Conservation (phyloP, 805 yeast genomes). For the Torulaspora microellipsoides region DNA sequence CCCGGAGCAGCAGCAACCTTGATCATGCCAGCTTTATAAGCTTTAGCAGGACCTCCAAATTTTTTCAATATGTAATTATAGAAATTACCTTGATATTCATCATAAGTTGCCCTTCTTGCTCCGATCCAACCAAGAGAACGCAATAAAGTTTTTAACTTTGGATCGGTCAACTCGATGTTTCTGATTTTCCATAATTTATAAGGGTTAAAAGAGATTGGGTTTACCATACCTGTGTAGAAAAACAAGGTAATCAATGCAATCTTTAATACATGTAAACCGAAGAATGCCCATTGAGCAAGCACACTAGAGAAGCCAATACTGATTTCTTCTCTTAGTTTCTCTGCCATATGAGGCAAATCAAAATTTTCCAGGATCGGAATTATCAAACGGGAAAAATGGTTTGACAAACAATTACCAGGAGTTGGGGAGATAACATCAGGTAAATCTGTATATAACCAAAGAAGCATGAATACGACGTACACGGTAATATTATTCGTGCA, state of each 20-base stretch:
- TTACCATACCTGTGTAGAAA: conserved; percentile 66
- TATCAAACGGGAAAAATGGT: conserved; percentile 42
- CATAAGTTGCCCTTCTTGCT: conserved; percentile 63
- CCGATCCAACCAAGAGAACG: conserved; percentile 91
- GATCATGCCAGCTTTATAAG: conserved; percentile 69
- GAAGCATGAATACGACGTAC: conserved; percentile 35
- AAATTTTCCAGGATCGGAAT: conserved; percentile 33
- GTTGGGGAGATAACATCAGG: conserved; percentile 89
- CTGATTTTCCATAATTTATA: conserved; percentile 30
- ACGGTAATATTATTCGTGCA: conserved; percentile 14
- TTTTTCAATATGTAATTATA: conserved; percentile 59
- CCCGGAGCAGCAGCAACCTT: conserved; percentile 56
- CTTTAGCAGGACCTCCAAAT: conserved; percentile 72
- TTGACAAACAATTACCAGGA: conserved; percentile 81
- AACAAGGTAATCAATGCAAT: conserved; percentile 49
- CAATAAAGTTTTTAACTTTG: conserved; percentile 42
- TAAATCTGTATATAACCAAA: conserved; percentile 90
- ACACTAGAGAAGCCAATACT: conserved; percentile 36
- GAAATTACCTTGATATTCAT: conserved; percentile 65
- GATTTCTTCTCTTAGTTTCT: conserved; percentile 47
- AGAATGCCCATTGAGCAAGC: conserved; percentile 61
- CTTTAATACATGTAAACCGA: conserved; percentile 67
- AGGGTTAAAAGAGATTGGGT: conserved; percentile 60
- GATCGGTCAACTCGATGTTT: conserved; percentile 27
- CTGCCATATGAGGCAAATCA: conserved; percentile 43